Conservation (phyloP, 140 eudicot genomes). For the Flaveria floridana region DNA sequence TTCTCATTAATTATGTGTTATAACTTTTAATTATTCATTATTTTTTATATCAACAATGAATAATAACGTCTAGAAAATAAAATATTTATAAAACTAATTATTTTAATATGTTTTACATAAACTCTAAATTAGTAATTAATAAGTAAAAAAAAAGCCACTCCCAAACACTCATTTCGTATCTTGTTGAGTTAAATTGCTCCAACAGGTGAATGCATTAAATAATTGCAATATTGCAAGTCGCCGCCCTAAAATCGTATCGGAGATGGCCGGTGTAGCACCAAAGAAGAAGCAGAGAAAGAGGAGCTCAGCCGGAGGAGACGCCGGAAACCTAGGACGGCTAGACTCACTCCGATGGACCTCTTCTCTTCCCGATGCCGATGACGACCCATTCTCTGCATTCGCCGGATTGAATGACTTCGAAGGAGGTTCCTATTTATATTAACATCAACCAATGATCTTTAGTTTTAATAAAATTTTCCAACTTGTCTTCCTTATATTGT, state of each 20-base stretch:
- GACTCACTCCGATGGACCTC: conserved; percentile 85
- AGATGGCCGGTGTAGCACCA: conserved; percentile 39
- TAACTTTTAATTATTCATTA: too few species aligned
- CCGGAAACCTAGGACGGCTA: conserved; percentile 49
- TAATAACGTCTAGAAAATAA: too few species aligned
- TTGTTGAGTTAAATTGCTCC: neutral
- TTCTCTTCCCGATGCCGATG: conserved; percentile 48
- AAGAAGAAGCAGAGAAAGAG: conserved; percentile 42
- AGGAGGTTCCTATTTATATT: conserved; percentile 53
- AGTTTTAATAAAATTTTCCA: neutral
- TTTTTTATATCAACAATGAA: too few species aligned
- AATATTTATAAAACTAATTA: too few species aligned
- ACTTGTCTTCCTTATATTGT: neutral
- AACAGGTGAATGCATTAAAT: neutral
- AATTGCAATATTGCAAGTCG: neutral
- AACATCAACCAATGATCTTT: neutral
- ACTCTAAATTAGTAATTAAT: too few species aligned
- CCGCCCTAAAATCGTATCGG: conserved; percentile 40
- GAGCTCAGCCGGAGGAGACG: conserved; percentile 38
- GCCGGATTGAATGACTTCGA: conserved; percentile 77
- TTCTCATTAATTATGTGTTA: too few species aligned
- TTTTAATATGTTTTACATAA: too few species aligned
- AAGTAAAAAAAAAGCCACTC: too few species aligned
- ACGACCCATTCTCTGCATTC: conserved; percentile 62
- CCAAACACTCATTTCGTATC: too few species aligned